Evolutionary conservation across 257 asterid genomes (phyloP).

Genomic region (Ehretia macrophylla): DNA sequence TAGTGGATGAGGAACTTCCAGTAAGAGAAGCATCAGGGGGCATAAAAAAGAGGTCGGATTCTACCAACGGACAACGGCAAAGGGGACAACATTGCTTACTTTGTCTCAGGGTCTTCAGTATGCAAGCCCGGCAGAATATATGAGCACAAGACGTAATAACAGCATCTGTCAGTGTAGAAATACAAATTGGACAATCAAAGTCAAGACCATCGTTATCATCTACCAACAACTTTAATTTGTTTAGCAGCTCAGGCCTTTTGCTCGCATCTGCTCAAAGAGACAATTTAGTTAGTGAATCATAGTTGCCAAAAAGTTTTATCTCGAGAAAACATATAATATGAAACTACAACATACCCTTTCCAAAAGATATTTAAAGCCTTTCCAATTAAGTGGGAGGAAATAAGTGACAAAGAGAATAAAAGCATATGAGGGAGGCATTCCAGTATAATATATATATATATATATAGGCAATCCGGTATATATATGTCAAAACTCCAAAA

Average conservation of each 20-base stretch:
- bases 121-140: conserved; percentile 71
- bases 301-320: background rate
- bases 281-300: background rate
- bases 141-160: conserved; percentile 66
- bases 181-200: conserved; percentile 57
- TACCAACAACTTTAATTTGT: conserved; percentile 46
- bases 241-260: conserved; percentile 55
- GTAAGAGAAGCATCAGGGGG: conserved; percentile 38
- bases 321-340: background rate
- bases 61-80: conserved; percentile 70
- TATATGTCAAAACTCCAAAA: no score
- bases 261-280: conserved; percentile 49
- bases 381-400: background rate
- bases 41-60: conserved; percentile 55
- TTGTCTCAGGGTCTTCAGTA: conserved; percentile 55
- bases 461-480: no score
- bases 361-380: background rate
- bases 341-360: no score
- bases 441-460: no score
- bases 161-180: conserved; percentile 52
- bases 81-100: conserved; percentile 67
- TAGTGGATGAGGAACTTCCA: conserved; percentile 20
- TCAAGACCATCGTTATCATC: conserved; percentile 76
- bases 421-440: no score
- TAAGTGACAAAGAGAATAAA: background rate